These are phyloP conservation scores for Buxus sempervirens DNA, from an alignment of 164 flowering plant species.

Conservation along the genomic window DNA sequence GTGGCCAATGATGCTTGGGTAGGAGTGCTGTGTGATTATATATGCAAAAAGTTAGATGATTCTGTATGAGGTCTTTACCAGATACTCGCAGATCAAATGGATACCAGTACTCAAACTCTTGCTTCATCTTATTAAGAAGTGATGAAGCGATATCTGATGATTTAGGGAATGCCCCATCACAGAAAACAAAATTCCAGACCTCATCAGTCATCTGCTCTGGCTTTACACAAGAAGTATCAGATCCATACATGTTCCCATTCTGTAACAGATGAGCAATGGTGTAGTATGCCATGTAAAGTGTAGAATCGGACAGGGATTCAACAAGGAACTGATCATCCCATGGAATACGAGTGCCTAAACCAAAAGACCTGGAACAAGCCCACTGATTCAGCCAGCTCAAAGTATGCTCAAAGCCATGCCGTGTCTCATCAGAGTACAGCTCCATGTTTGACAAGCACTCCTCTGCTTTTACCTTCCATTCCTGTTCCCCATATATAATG, in stretches of 20 bases:
- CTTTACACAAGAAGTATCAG: slow-evolving; percentile 30
- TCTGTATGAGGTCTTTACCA: slow-evolving; percentile 92
- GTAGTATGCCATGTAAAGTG: slow-evolving; percentile 89
- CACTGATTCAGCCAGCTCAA: slow-evolving; percentile 78
- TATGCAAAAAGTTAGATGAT: slow-evolving; percentile 79
- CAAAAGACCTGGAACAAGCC: slow-evolving; percentile 87
- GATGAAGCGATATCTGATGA: slow-evolving; percentile 42
- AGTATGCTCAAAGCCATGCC: slow-evolving; percentile 86
- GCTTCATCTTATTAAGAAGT: slow-evolving; percentile 72
- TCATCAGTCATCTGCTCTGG: slow-evolving; percentile 85
- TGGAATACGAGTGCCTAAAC: slow-evolving; percentile 78
- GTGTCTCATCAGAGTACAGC: slow-evolving; percentile 64
- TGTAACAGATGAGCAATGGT: slow-evolving; percentile 77
- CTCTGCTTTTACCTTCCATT: slow-evolving; percentile 67
- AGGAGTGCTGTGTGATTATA: slow-evolving; percentile 85
- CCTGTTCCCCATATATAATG: slow-evolving; percentile 73
- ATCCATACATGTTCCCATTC: slow-evolving; percentile 66
- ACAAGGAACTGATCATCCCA: slow-evolving; percentile 87
- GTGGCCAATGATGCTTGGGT: slow-evolving; percentile 70
- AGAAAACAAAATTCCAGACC: slow-evolving; percentile 77
- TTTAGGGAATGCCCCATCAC: slow-evolving; percentile 53
- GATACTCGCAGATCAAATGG: slow-evolving; percentile 92
- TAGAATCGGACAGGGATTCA: slow-evolving; percentile 90
- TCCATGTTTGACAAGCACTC: slow-evolving; percentile 72
- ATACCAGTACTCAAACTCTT: slow-evolving; percentile 94